A percentile compares a stretch with the other conserved stretches of the same genome.
Evolutionary conservation across 768 basidiomycete genomes (phyloP).

Genomic region (Mrakia gelida): DNA sequence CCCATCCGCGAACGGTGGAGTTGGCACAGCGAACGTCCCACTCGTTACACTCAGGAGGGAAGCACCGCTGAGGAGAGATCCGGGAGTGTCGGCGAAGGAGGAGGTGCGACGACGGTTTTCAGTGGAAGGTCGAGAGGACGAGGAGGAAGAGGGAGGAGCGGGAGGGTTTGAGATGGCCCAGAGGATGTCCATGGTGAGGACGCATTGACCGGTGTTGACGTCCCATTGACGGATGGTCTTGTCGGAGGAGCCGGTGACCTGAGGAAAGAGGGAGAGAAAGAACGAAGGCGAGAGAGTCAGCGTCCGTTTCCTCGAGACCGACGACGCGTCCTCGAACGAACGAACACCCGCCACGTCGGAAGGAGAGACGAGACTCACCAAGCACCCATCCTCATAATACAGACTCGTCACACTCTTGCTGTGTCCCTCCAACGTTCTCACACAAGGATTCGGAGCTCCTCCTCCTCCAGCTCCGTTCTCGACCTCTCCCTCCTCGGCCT

Average conservation of each 20-base stretch:
- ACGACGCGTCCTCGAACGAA: neutral
- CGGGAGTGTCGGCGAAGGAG: slow-evolving; percentile 27
- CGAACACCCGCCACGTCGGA: no score
- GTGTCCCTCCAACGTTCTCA: slow-evolving; percentile 79
- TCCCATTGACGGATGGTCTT: slow-evolving; percentile 99
- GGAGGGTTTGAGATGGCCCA: slow-evolving; percentile 96
- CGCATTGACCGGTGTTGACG: slow-evolving; percentile 91
- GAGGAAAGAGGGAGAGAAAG: neutral
- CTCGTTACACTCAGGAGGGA: slow-evolving; percentile 57
- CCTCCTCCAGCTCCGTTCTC: slow-evolving; percentile 27
- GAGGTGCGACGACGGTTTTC: slow-evolving; percentile 27
- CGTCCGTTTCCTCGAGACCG: no score
- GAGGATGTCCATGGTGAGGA: slow-evolving; percentile 98
- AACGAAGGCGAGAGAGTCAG: neutral
- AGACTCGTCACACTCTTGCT: slow-evolving; percentile 86
- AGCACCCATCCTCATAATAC: slow-evolving; percentile 90
- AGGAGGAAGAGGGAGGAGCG: slow-evolving; percentile 33
- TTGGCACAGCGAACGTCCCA: slow-evolving; percentile 72
- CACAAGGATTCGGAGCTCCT: slow-evolving; percentile 52
- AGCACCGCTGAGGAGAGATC: slow-evolving; percentile 35
- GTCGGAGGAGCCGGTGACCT: slow-evolving; percentile 97
- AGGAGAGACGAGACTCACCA: slow-evolving; percentile 54
- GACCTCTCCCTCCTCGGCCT: slow-evolving; percentile 28
- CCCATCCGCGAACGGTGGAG: slow-evolving; percentile 81
- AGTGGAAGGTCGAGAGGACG: slow-evolving; percentile 10